A percentile compares a stretch with the other conserved stretches of the same genome.
These are phyloP conservation scores for Tuber umbilicatum DNA, from an alignment of 495 filamentous ascomycete genomes.

Conservation along the genomic window DNA sequence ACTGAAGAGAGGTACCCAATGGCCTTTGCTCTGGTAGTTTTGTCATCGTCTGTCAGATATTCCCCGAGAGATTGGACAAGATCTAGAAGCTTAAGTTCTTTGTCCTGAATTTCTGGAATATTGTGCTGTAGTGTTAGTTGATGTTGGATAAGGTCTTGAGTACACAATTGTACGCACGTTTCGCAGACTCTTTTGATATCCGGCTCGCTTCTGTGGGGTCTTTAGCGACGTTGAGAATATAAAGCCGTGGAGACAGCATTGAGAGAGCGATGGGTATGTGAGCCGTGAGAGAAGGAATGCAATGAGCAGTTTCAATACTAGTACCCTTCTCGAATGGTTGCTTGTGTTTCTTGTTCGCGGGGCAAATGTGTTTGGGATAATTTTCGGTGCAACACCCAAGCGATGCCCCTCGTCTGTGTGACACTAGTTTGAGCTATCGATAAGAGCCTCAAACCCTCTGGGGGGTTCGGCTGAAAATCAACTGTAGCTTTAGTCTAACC, in stretches of 20 bases:
- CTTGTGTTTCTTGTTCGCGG: not conserved
- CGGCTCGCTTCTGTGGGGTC: conserved; percentile 55
- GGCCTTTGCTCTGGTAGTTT: conserved; percentile 56
- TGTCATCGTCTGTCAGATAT: conserved; percentile 66
- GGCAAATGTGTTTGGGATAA: not conserved
- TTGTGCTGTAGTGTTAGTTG: not conserved
- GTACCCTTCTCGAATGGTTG: not conserved
- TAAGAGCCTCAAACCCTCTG: not conserved
- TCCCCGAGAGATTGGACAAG: conserved; percentile 62
- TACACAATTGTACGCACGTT: conserved; percentile 41
- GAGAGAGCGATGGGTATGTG: not conserved
- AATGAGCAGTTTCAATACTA: not conserved
- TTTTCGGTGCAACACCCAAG: not conserved
- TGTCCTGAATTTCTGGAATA: conserved; percentile 54
- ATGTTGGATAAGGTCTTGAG: not conserved
- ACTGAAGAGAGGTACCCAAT: conserved; percentile 64
- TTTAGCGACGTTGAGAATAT: conserved; percentile 59
- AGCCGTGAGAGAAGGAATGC: not conserved
- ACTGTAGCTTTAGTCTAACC: not conserved
- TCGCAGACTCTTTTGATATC: conserved; percentile 55
- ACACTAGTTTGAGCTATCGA: not conserved
- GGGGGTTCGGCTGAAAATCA: not conserved
- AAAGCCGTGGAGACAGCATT: conserved; percentile 42
- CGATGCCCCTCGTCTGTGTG: not conserved
- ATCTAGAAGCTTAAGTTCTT: conserved; percentile 58